phyloP scores from a whole-genome alignment of 352 stramenopile genomes.

The Phytophthora fragariaefolia region DNA sequence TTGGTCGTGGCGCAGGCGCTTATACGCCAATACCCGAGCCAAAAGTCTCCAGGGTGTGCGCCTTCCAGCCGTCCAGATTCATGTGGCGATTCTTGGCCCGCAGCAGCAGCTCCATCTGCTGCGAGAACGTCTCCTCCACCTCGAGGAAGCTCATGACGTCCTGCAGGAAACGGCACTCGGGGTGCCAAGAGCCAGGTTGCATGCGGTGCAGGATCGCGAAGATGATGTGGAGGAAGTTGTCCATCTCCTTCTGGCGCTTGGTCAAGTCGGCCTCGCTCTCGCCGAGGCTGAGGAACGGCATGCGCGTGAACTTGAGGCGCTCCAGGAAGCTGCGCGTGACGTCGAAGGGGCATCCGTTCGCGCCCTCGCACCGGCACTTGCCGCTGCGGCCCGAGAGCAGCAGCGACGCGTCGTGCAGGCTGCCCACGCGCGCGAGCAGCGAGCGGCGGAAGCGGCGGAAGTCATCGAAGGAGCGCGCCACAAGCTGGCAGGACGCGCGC shows the following conservation, averaged over 20 bases:
- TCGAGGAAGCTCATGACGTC: slow-evolving; percentile 84
- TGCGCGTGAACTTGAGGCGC: slow-evolving; percentile 75
- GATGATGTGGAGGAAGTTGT: slow-evolving; percentile 85
- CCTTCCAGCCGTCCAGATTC: slow-evolving; percentile 81
- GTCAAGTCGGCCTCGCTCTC: slow-evolving; percentile 52
- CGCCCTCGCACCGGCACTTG: slow-evolving; percentile 67
- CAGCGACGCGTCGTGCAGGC: slow-evolving; percentile 44
- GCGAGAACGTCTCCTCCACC: slow-evolving; percentile 74
- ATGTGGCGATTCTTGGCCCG: slow-evolving; percentile 71
- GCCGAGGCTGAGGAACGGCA: slow-evolving; percentile 69
- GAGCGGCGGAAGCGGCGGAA: slow-evolving; percentile 81
- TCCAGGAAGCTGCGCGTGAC: slow-evolving; percentile 75
- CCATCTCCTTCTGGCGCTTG: slow-evolving; percentile 79
- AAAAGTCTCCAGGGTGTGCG: slow-evolving; percentile 76
- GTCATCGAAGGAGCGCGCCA: slow-evolving; percentile 81
- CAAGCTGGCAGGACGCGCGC: slow-evolving; percentile 71
- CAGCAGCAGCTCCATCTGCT: slow-evolving; percentile 73
- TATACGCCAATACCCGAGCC: slow-evolving; percentile 75
- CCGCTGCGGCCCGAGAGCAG: slow-evolving; percentile 44
- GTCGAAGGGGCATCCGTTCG: slow-evolving; percentile 72
- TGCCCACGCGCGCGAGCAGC: slow-evolving; percentile 66
- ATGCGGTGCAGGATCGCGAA: slow-evolving; percentile 84
- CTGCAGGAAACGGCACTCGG: slow-evolving; percentile 81
- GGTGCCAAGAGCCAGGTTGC: slow-evolving; percentile 66
- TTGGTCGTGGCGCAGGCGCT: slow-evolving; percentile 6